A percentile compares a stretch with the other conserved stretches of the same genome.
Conservation (phyloP, 2,329 filamentous ascomycete species). For the Arthrobotrys musiformis region DNA sequence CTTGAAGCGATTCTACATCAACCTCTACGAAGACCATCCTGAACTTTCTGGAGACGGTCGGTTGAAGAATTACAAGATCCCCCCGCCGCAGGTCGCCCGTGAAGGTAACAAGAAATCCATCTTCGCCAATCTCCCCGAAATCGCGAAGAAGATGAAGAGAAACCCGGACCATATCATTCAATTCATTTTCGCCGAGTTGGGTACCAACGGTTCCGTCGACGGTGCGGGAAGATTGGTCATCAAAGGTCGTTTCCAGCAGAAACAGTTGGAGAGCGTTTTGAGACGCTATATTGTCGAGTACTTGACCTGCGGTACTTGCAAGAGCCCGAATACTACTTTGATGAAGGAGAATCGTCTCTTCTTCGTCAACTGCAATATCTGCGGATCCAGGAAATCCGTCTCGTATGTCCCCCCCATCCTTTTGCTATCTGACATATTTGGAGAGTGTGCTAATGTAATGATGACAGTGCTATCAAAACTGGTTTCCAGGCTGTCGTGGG, state of each 20-base stretch:
- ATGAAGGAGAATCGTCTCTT: constrained; percentile 99
- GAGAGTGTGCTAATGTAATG: constrained; percentile 61
- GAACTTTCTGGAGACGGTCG: constrained; percentile 85
- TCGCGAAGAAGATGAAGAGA: constrained; percentile 99
- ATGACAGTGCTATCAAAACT: constrained; percentile 97
- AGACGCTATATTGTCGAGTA: constrained; percentile 98
- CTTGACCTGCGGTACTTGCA: constrained; percentile 98
- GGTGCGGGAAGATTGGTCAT: constrained; percentile 93
- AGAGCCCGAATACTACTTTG: constrained; percentile 91
- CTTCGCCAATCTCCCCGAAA: constrained; percentile 98
- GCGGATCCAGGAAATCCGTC: constrained; percentile 64
- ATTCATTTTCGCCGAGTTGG: constrained; percentile 97
- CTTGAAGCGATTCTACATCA: constrained; percentile 90
- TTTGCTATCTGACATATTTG: constrained; percentile 72
- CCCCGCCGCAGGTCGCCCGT: constrained; percentile 95
- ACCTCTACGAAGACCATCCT: constrained; percentile 94
- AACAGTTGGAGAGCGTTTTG: constrained; percentile 97
- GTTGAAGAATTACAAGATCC: constrained; percentile 97
- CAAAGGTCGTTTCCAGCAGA: constrained; percentile 99
- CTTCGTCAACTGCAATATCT: constrained; percentile 93
- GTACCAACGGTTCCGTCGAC: constrained; percentile 94
- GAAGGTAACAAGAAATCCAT: constrained; percentile 99
- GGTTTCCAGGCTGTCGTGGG: constrained; percentile 99
- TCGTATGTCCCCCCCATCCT: constrained; percentile 54
- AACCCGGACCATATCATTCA: constrained; percentile 97